Evolutionary conservation across 306 rosid species (phyloP), one percentile per base, ranked within the genome.

Genomic region (Rosa persica): DNA sequence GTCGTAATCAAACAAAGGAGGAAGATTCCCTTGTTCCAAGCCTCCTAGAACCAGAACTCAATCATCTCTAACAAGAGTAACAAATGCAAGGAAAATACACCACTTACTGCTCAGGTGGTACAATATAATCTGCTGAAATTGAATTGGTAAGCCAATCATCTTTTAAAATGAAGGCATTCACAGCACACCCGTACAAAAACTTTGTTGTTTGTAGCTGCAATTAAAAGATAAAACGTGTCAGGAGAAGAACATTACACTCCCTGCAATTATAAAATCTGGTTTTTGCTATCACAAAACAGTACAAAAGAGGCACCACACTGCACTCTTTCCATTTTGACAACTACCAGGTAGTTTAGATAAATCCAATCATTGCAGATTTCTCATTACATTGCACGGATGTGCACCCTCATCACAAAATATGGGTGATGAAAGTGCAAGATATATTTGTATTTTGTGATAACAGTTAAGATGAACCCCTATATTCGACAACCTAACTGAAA

Each of bases 111-210:
- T 86, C 89, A 58, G 96, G 97, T 48, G 76, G 86, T 78, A 90
- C 64, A 73, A 89, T 80, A 71, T 80, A 82, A 83, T 90, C 85
- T 67, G 92, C 87, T 77, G 90, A 85, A 81, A 94, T 83, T 77
- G 94, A 90, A 82, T 88, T 88, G 30, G 82, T 70, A 68, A 90
- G 87, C 98, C 98, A 90, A 81, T 87, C 92, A 84, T 82, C 89
- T 69, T 89, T 87, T 67, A 94, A 87, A 80, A 92, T 84, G 25
- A 84, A 79, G 54, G 98, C 85, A 70, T 91, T 91, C 78, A 89
- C 93, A 38, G 96, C 93, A 85, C 98, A 94, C 66, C 96, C 98
- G 42, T 89, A 94, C 84, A 94, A 86, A 81, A 94, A 94, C 81
- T 92, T 94, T 44, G 88, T 68, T 22, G 93, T 92, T 81, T 89